phyloP scores from a whole-genome alignment of 192 early-diverging fungal genomes.

The Chytriomyces hyalinus region DNA sequence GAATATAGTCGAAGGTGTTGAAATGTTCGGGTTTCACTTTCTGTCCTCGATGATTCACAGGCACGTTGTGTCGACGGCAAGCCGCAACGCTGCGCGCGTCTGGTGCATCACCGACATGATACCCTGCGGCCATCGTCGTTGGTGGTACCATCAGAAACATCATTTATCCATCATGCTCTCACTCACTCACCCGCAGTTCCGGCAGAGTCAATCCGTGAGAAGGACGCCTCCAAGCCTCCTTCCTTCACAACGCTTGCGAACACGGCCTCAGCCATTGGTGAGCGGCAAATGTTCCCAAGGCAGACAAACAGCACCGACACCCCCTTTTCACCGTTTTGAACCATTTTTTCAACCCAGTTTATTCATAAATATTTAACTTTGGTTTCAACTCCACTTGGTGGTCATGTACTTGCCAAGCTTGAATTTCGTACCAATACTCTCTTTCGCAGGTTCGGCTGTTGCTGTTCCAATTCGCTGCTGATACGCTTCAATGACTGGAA shows the following conservation, averaged over 20 bases:
- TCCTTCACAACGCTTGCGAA: conserved; percentile 76
- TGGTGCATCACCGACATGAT: conserved; percentile 77
- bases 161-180: too few relatives aligned
- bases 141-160: too few relatives aligned
- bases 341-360: too few relatives aligned
- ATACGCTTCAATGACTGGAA: conserved; percentile 46
- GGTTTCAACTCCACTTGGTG: background rate
- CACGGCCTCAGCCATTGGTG: conserved; percentile 93
- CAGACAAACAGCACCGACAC: conserved; percentile 57
- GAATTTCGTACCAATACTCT: background rate
- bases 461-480: conserved; percentile 34
- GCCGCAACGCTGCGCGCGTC: conserved; percentile 72
- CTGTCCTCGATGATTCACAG: conserved; percentile 76
- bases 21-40: conserved; percentile 73
- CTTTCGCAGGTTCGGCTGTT: background rate
- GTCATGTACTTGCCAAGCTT: background rate
- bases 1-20: conserved; percentile 77
- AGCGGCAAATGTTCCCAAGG: conserved; percentile 86
- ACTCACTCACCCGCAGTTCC: conserved; percentile 67
- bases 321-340: too few relatives aligned
- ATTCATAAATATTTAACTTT: background rate
- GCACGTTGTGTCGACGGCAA: conserved; percentile 72
- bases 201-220: conserved; percentile 78
- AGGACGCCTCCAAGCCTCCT: conserved; percentile 55
- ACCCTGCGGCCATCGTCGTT: conserved; percentile 33